Evolutionary conservation across 2,329 filamentous ascomycete genomes (phyloP).

Genomic region (Phialophora expanda): DNA sequence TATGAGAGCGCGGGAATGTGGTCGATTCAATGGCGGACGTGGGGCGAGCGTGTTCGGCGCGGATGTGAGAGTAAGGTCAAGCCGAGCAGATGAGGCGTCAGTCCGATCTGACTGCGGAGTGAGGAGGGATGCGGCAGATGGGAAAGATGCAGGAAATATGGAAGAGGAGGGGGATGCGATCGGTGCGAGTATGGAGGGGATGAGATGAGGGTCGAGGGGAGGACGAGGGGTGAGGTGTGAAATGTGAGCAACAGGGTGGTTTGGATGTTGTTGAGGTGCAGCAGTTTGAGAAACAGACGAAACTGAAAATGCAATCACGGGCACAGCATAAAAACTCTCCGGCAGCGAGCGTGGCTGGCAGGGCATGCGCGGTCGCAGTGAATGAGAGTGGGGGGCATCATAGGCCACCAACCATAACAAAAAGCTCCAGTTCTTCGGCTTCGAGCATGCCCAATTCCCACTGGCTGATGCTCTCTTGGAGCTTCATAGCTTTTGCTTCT

Average conservation of each 20-base stretch:
- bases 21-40: constrained; percentile 36
- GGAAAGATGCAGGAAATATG: constrained; percentile 27
- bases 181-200: constrained; percentile 34
- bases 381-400: background rate
- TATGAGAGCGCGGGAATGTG: constrained; percentile 36
- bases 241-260: constrained; percentile 18
- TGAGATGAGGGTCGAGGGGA: constrained; percentile 24
- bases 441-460: constrained; percentile 2
- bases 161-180: constrained; percentile 36
- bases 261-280: constrained; percentile 25
- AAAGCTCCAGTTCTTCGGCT: constrained; percentile 6
- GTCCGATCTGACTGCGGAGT: constrained; percentile 2
- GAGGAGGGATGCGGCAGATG: constrained; percentile 17
- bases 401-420: constrained; percentile 5
- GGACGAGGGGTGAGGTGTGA: constrained; percentile 24
- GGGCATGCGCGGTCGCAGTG: background rate
- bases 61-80: constrained; percentile 4
- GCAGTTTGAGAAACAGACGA: constrained; percentile 33
- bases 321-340: constrained; percentile 14
- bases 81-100: constrained; percentile 19
- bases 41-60: constrained; percentile 30
- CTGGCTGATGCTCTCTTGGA: background rate
- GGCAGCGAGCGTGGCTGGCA: constrained; percentile 7
- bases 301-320: constrained; percentile 28
- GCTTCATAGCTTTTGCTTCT: background rate